Percentiles rank a stretch among this genome's conserved stretches.
phyloP scores from a whole-genome alignment of 2,329 filamentous ascomycete species.

The Aspergillus floridensis region DNA sequence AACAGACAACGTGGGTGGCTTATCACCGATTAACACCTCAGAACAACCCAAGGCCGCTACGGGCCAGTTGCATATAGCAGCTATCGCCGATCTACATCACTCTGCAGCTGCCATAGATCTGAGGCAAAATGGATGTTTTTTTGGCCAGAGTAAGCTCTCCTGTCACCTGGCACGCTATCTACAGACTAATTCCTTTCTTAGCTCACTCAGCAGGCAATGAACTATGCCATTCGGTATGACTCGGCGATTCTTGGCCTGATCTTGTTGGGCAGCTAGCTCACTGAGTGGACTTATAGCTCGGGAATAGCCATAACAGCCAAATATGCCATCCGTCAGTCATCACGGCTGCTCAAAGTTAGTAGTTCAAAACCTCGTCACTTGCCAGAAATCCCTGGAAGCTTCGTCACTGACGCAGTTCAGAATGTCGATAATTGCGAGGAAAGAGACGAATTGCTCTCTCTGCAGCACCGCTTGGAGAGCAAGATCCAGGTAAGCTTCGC shows the following conservation, averaged over 20 bases:
- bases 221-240: conserved; percentile 73
- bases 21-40: conserved; percentile 25
- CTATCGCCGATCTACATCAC: not conserved
- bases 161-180: conserved; percentile 11
- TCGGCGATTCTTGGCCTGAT: not conserved
- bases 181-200: conserved; percentile 30
- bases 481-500: conserved; percentile 70
- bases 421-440: conserved; percentile 66
- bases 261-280: not conserved
- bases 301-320: conserved; percentile 81
- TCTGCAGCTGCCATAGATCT: not conserved
- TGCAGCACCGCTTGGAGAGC: conserved; percentile 73
- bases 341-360: conserved; percentile 66
- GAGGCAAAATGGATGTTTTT: conserved; percentile 66
- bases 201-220: conserved; percentile 77
- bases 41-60: conserved; percentile 12
- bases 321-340: conserved; percentile 81
- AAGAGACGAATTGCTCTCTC: conserved; percentile 66
- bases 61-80: conserved; percentile 7
- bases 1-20: conserved; percentile 16
- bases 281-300: conserved; percentile 47
- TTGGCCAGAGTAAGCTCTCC: conserved; percentile 55
- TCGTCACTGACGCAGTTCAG: conserved; percentile 28
- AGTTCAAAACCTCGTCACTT: conserved; percentile 8
- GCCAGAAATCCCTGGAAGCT: not conserved